Conservation (phyloP, 148 eudicot species). For the Spergularia marina region DNA sequence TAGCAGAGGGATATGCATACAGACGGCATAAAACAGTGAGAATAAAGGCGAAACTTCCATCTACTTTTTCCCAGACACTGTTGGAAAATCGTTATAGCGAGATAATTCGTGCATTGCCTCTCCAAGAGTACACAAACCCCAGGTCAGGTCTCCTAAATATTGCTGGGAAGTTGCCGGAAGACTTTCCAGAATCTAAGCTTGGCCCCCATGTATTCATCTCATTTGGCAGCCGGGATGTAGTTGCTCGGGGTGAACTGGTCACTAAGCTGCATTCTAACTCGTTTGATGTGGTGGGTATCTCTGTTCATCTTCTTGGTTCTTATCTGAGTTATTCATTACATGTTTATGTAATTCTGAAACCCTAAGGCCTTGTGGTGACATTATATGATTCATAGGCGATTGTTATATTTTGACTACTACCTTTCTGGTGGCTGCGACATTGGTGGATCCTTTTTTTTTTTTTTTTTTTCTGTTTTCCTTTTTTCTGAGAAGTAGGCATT, state of each 20-base stretch:
- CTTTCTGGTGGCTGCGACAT: background rate
- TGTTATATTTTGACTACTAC: background rate
- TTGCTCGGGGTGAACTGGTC: conserved; percentile 60
- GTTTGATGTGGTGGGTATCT: conserved; percentile 60
- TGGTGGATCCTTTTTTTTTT: background rate
- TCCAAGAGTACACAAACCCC: conserved; percentile 71
- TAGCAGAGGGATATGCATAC: conserved; percentile 45
- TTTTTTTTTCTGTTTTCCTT: no score
- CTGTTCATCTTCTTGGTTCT: background rate
- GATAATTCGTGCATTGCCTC: conserved; percentile 60
- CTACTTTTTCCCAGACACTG: conserved; percentile 46
- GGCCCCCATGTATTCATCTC: conserved; percentile 72
- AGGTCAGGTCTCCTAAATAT: conserved; percentile 63
- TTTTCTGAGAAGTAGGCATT: background rate
- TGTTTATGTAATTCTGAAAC: conserved; percentile 1
- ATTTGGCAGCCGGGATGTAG: conserved; percentile 63
- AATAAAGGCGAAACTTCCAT: conserved; percentile 63
- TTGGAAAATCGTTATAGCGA: conserved; percentile 57
- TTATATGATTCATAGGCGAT: background rate
- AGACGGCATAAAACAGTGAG: conserved; percentile 49
- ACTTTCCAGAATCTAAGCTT: conserved; percentile 47
- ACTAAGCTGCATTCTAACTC: conserved; percentile 55
- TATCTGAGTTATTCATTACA: background rate
- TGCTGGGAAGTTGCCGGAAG: conserved; percentile 58
- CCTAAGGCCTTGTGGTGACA: background rate